Evolutionary conservation across 305 asterid species (phyloP).

Genomic region (Lippia alba): DNA sequence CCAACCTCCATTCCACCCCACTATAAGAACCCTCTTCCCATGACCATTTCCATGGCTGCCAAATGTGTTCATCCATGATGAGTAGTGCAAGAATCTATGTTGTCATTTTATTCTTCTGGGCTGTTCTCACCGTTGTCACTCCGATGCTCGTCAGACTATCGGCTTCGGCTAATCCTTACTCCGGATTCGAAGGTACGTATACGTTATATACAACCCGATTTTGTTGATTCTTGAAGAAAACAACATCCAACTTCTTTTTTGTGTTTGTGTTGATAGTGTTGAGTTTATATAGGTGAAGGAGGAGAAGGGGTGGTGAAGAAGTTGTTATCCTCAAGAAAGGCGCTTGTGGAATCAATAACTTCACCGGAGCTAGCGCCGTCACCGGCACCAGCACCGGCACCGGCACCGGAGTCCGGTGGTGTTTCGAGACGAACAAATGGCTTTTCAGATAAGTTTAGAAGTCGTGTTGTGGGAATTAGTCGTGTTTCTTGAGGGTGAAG

Average conservation of each 20-base stretch:
- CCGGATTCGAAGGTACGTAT: slow-evolving; percentile 45
- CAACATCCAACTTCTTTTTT: too few species aligned
- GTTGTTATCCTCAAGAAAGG: slow-evolving; percentile 57
- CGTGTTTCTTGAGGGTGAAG: background rate
- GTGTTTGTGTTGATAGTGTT: background rate
- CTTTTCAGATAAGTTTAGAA: slow-evolving; percentile 7
- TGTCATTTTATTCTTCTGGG: slow-evolving; percentile 75
- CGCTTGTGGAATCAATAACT: slow-evolving; percentile 43
- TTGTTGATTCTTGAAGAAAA: too few species aligned
- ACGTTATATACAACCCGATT: background rate
- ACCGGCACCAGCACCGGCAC: background rate
- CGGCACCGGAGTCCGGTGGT: slow-evolving; percentile 14
- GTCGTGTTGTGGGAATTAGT: slow-evolving; percentile 12
- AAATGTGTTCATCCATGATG: slow-evolving; percentile 56
- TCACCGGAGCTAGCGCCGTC: slow-evolving; percentile 35
- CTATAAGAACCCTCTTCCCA: slow-evolving; percentile 8
- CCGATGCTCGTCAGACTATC: slow-evolving; percentile 75
- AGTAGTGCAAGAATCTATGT: slow-evolving; percentile 64
- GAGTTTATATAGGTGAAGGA: slow-evolving; percentile 46
- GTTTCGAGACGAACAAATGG: slow-evolving; percentile 5
- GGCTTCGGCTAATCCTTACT: slow-evolving; percentile 56
- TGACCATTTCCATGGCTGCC: slow-evolving; percentile 34
- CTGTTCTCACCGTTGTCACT: slow-evolving; percentile 70
- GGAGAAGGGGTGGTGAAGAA: slow-evolving; percentile 34
- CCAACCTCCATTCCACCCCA: slow-evolving; percentile 36